Base-by-base conservation (phyloP, 176 grass and related monocot species). In the Avena insularis region DNA sequence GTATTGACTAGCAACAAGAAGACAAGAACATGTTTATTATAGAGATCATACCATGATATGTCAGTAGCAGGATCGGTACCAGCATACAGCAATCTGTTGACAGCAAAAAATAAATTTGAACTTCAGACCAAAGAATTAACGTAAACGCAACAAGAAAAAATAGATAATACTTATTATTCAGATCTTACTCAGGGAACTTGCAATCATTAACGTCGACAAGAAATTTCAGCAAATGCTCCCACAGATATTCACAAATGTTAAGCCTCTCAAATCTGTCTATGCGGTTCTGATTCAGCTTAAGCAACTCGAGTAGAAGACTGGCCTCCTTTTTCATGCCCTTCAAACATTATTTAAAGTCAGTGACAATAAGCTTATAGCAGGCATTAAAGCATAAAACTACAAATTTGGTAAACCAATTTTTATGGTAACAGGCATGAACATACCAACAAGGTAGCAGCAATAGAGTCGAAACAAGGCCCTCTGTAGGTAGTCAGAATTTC, bases 281-380 rank as follows among this genome's bases (percentile, higher is more conserved):
- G 59, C 3, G n/a, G 2, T 61, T 61, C 20, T 23, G 59, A 61
- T 61, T 61, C n/a, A 61, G n/a, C 59, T 61, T 3, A 20, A 61
- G n/a, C 20, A 61, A 61, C 59, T 61, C 59, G 9, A 20, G 20
- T 61, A 61, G 9, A 21, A 23, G 8, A 61, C 2, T 61, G 20
- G 59, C 59, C 59, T 61, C 59, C 59, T 61, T 61, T 61, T 61
- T 61, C n/a, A 61, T 10, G 20, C 59, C 59, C 59, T 61, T 61
- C 20, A 61, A 61, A 23, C n/a, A 61, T 61, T 20, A 12, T 61
- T 61, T 23, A 23, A 23, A 23, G 3, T 23, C 8, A 20, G n/a
- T 61, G 59, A 61, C 2, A 25, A 23, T 55, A 23, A 21, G 59
- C 59, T 10, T 61, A 35, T 35, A 35, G 23, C 23, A 61, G 2